These are phyloP conservation scores for Penicillium sp. DNA, from an alignment of 2,329 filamentous ascomycete genomes.

Conservation along the genomic window DNA sequence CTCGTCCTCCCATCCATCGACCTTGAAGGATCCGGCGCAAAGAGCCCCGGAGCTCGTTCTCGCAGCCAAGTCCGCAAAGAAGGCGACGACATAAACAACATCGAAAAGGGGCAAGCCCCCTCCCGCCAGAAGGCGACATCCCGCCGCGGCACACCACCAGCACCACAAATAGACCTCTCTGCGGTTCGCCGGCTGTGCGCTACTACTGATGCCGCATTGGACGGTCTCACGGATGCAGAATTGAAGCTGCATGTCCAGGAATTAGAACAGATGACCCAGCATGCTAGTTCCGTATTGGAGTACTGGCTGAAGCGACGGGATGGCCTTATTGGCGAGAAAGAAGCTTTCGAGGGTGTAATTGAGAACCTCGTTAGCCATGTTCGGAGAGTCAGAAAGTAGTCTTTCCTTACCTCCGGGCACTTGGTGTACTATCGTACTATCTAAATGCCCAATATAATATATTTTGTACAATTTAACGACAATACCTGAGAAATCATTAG, in stretches of 20 bases:
- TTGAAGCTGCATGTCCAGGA: constrained; percentile 68
- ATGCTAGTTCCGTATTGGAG: constrained; percentile 73
- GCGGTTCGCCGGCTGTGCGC: constrained; percentile 74
- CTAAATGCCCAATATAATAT: constrained; percentile 22
- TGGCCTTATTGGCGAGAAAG: constrained; percentile 83
- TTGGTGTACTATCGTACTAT: not conserved
- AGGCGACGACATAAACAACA: constrained; percentile 20
- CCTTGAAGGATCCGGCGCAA: constrained; percentile 54
- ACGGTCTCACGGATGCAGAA: constrained; percentile 76
- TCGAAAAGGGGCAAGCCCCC: constrained; percentile 29
- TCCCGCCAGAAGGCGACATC: constrained; percentile 30
- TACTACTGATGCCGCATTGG: constrained; percentile 79
- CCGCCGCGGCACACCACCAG: constrained; percentile 56
- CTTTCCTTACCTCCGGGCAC: constrained; percentile 1
- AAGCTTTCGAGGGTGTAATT: constrained; percentile 94
- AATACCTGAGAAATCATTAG: constrained; percentile 8
- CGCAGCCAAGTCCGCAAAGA: constrained; percentile 33
- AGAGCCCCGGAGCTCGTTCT: constrained; percentile 56
- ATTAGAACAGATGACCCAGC: constrained; percentile 67
- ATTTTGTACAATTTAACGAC: constrained; percentile 27
- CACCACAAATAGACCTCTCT: constrained; percentile 75
- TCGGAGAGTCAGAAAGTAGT: constrained; percentile 74
- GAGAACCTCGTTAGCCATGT: constrained; percentile 94
- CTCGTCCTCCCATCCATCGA: constrained; percentile 82
- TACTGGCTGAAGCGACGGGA: constrained; percentile 87